Evolutionary conservation across 306 rosid genomes (phyloP), one percentile per base, ranked within the genome.

Genomic region (Mimosa pudica): DNA sequence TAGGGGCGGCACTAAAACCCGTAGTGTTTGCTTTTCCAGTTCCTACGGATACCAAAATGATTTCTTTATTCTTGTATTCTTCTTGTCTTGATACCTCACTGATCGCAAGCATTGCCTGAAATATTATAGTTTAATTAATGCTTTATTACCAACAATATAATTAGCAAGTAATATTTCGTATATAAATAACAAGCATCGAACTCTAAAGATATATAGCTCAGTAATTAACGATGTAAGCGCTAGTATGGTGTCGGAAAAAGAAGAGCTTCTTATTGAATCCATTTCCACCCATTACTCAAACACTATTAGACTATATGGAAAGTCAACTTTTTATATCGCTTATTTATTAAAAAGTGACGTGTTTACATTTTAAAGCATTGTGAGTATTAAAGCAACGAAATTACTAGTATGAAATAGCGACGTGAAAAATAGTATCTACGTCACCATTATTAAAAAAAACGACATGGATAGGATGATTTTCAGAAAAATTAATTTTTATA

Each of bases 1-100:
- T 84, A 64, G 7, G 83, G 85, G 14, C 68, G 1, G 88, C 87
- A 52, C 60, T 65, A 54, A 54, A 80, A 70, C 76, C 78, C 73
- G 7, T 9, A 72, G 79, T 18, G 63, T 55, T 86, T 10, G 78
- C 32, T 8, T 80, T 47, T n/a, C 90, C 92, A 17, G 88, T 86
- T 41, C 90, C 92, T 32, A 89, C 5, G 5, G 92, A 86, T 65
- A 84, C 62, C 51, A 86, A 84, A 1, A 86, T 65, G 74, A 86
- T 67, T 67, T 57, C 80, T 14, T 75, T 80, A 18, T 48, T 76
- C 81, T 47, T 80, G 44, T 32, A 33, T 72, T 78, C 85, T 82
- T 60, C 65, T 60, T 24, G 65, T 1, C 65, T 35, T 10, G 82
- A 38, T 81, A 86, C 90, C 76, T 86, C 86, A 76, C 83, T 62